Evolutionary conservation across 2,329 filamentous ascomycete genomes (phyloP), one percentile per base, ranked within the genome.

Genomic region (Xylariaceae sp.): DNA sequence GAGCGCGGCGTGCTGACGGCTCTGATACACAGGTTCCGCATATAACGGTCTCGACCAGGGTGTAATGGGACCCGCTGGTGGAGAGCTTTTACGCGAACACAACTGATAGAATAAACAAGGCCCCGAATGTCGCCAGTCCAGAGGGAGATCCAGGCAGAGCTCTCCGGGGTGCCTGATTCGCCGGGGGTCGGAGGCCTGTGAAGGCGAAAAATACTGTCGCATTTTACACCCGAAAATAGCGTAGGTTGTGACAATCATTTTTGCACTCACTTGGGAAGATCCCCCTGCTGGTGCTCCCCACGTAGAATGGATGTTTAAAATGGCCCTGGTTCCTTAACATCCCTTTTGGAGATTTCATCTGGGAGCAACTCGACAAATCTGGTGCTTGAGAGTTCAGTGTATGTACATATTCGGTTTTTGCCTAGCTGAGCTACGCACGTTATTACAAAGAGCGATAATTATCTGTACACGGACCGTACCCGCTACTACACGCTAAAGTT

Each of bases 391-490:
- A n/a, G n/a, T n/a, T n/a, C n/a, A n/a, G n/a, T n/a, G n/a, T n/a
- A n/a, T n/a, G n/a, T n/a, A n/a, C n/a, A n/a, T n/a, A n/a, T n/a
- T 29, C 30, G 18, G 39, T 37, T 30, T 23, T 55, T 13, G 18
- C 30, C 27, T 18, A 26, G 24, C 35, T 52, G 20, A 40, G 48
- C 35, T 46, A 55, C 35, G 27, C 37, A 43, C 11, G 44, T 48
- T 29, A 43, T n/a, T n/a, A n/a, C n/a, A n/a, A n/a, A n/a, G n/a
- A n/a, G 35, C 48, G 29, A 48, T 39, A 37, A 33, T 33, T 36
- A 26, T 32, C 26, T 43, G 48, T 26, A 44, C 42, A 9, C 5
- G 43, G 48, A 43, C 37, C 21, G n/a, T 13, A 40, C 47, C 48
- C 53, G 42, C 45, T 20, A 39, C 45, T 26, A 24, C 18, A 16